Conservation (phyloP, 2,329 filamentous ascomycete species). For the Neonectria magnoliae region DNA sequence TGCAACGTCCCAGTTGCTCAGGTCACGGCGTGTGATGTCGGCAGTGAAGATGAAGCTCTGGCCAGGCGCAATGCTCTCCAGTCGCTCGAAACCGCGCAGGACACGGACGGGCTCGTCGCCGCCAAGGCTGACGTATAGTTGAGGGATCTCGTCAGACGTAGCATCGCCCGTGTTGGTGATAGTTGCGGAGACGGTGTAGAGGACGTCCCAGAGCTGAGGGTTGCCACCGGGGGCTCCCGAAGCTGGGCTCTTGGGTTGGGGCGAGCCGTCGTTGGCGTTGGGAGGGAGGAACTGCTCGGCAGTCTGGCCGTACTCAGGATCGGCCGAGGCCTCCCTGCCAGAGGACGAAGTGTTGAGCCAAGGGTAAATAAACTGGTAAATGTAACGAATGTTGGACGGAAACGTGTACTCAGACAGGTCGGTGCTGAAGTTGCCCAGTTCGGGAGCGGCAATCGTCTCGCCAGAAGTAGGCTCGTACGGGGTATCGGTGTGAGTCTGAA, state of each 20-base stretch:
- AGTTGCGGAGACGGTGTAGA: constrained; percentile 74
- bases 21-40: constrained; percentile 78
- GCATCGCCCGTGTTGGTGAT: constrained; percentile 76
- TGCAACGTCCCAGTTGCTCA: constrained; percentile 85
- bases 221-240: constrained; percentile 71
- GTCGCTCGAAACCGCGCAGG: constrained; percentile 83
- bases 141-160: constrained; percentile 76
- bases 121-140: constrained; percentile 84
- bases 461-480: constrained; percentile 70
- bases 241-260: constrained; percentile 65
- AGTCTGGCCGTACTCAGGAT: constrained; percentile 68
- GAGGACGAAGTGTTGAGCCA: constrained; percentile 75
- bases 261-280: constrained; percentile 62
- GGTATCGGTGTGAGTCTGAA: constrained; percentile 60
- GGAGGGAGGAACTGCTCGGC: constrained; percentile 69
- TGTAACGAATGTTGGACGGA: constrained; percentile 65
- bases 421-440: constrained; percentile 71
- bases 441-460: constrained; percentile 69
- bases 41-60: constrained; percentile 72
- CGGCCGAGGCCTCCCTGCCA: constrained; percentile 62
- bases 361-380: constrained; percentile 73
- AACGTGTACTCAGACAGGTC: constrained; percentile 73
- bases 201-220: constrained; percentile 70
- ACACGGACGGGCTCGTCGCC: constrained; percentile 74
- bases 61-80: constrained; percentile 75